phyloP scores from a whole-genome alignment of 2,329 filamentous ascomycete species.

The Fusarium setosum region DNA sequence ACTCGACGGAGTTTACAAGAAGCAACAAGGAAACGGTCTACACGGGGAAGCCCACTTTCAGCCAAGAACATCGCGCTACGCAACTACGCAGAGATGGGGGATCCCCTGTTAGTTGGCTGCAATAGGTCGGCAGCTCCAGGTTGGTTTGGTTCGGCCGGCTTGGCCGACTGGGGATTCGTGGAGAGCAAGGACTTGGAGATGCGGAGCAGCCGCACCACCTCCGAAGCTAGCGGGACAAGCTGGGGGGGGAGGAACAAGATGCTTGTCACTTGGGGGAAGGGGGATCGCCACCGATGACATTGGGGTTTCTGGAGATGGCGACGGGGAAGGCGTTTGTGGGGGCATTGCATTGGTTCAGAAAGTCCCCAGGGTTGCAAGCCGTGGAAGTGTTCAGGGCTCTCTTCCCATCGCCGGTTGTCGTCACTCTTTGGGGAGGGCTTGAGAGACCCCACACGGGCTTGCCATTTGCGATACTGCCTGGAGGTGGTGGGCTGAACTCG shows the following conservation, averaged over 20 bases:
- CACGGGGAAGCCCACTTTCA: neutral
- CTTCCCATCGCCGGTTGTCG: slow-evolving; percentile 5
- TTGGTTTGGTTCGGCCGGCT: slow-evolving; percentile 4
- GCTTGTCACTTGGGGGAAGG: neutral
- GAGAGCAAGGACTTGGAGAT: slow-evolving; percentile 5
- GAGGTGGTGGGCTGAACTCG: neutral
- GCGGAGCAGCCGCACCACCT: slow-evolving; percentile 31
- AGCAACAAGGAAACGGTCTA: neutral
- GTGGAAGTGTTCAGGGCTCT: neutral
- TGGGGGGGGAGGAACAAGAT: neutral
- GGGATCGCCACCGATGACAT: slow-evolving; percentile 7
- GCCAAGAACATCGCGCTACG: neutral
- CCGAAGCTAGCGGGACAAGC: neutral
- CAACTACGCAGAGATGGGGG: neutral
- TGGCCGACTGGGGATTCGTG: slow-evolving; percentile 15
- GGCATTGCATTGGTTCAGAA: slow-evolving; percentile 13
- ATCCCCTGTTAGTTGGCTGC: neutral
- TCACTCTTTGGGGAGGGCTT: too few relatives aligned
- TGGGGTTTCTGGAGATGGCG: neutral
- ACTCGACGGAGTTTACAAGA: neutral
- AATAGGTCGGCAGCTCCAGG: slow-evolving; percentile 4
- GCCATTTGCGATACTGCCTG: slow-evolving; percentile 6
- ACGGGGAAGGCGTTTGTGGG: neutral
- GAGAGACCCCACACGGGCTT: neutral
- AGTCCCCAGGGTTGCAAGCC: neutral